Conservation (phyloP, 2,329 filamentous ascomycete genomes). For the Ophiostoma quercus region DNA sequence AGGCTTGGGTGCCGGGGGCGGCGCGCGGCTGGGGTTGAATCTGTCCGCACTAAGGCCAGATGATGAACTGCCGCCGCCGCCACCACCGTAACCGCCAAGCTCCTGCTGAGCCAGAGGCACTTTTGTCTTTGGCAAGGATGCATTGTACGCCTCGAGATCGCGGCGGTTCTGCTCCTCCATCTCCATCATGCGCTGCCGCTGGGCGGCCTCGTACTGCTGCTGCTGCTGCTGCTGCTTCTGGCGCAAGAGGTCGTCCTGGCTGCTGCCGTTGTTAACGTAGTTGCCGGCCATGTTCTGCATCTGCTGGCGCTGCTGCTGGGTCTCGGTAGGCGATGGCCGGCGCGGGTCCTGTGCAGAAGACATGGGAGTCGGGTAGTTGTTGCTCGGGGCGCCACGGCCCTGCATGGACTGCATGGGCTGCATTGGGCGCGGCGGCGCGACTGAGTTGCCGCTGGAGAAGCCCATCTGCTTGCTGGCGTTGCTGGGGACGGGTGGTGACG, state of each 20-base stretch:
- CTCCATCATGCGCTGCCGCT: slow-evolving; percentile 50
- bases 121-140: slow-evolving; percentile 76
- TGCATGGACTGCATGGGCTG: slow-evolving; percentile 52
- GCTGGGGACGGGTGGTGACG: slow-evolving; percentile 55
- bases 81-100: slow-evolving; percentile 64
- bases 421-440: slow-evolving; percentile 65
- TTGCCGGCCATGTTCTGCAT: slow-evolving; percentile 53
- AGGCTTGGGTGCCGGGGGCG: slow-evolving; percentile 70
- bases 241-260: slow-evolving; percentile 51
- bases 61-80: slow-evolving; percentile 47
- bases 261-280: slow-evolving; percentile 47
- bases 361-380: slow-evolving; percentile 35
- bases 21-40: slow-evolving; percentile 80
- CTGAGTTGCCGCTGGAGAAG: slow-evolving; percentile 50
- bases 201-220: slow-evolving; percentile 54
- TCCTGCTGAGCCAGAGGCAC: slow-evolving; percentile 83
- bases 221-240: slow-evolving; percentile 47
- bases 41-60: slow-evolving; percentile 44
- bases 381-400: slow-evolving; percentile 31
- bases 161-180: slow-evolving; percentile 63
- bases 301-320: slow-evolving; percentile 51
- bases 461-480: slow-evolving; percentile 60
- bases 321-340: slow-evolving; percentile 43
- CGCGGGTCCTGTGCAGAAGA: slow-evolving; percentile 33
- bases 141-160: slow-evolving; percentile 84